Evolutionary conservation across 163 green algal species (phyloP).

Genomic region (Scenedesmus sp.): DNA sequence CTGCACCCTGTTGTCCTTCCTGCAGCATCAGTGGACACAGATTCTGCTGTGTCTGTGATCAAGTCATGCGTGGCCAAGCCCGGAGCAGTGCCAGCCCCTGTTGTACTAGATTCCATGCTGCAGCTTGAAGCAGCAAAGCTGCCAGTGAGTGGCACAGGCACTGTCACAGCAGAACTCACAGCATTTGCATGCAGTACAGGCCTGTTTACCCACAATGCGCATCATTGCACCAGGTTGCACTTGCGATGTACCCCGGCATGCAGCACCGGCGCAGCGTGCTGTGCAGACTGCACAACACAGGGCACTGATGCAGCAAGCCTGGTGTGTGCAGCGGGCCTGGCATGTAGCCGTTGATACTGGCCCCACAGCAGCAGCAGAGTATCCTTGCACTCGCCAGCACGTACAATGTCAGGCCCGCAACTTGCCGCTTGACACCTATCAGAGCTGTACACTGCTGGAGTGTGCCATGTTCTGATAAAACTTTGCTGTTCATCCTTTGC

Average conservation of each 20-base stretch:
- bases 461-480: neutral
- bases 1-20: neutral
- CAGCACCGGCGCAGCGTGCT: too few species aligned
- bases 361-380: neutral
- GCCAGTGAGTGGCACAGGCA: constrained; percentile 35
- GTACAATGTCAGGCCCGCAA: too few species aligned
- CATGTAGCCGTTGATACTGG: neutral
- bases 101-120: constrained; percentile 67
- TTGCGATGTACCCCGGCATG: neutral
- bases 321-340: neutral
- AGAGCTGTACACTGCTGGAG: neutral
- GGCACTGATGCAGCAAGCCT: neutral
- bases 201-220: too few species aligned
- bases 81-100: constrained; percentile 53
- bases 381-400: neutral
- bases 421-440: too few species aligned
- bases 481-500: neutral
- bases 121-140: constrained; percentile 75
- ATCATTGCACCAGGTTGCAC: neutral
- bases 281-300: neutral
- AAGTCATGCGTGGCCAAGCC: constrained; percentile 44
- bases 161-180: neutral
- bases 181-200: neutral
- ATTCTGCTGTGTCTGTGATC: constrained; percentile 3
- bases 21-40: constrained; percentile 1